phyloP scores from a whole-genome alignment of 2,329 filamentous ascomycete genomes.

The Penicillium nordicum region DNA sequence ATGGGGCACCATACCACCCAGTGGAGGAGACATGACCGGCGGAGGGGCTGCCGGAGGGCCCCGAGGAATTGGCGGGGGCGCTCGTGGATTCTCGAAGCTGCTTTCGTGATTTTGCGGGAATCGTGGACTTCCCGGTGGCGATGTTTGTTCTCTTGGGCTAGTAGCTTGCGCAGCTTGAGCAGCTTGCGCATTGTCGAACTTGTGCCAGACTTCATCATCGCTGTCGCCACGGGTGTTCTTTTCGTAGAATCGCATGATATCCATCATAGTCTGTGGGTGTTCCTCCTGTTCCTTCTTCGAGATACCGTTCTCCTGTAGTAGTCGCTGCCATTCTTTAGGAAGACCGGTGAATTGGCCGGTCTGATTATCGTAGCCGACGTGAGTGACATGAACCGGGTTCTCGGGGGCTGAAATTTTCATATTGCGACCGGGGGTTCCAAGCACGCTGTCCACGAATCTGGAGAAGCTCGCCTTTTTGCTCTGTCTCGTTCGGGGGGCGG shows the following conservation, averaged over 20 bases:
- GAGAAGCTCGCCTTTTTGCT: slow-evolving; percentile 84
- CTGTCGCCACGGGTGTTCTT: slow-evolving; percentile 78
- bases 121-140: slow-evolving; percentile 77
- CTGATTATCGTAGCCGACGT: slow-evolving; percentile 94
- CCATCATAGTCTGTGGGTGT: slow-evolving; percentile 90
- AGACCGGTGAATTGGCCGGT: slow-evolving; percentile 96
- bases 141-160: slow-evolving; percentile 45
- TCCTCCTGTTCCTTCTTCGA: slow-evolving; percentile 93
- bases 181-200: slow-evolving; percentile 76
- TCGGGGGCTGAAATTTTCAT: slow-evolving; percentile 96
- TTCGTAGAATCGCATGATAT: slow-evolving; percentile 96
- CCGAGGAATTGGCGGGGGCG: slow-evolving; percentile 80
- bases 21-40: slow-evolving; percentile 46
- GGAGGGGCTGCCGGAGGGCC: slow-evolving; percentile 48
- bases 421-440: slow-evolving; percentile 75
- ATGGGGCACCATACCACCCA: slow-evolving; percentile 66
- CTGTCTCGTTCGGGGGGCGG: slow-evolving; percentile 57
- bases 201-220: slow-evolving; percentile 89
- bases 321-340: slow-evolving; percentile 95
- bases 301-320: slow-evolving; percentile 93
- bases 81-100: slow-evolving; percentile 95
- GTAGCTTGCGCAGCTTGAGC: slow-evolving; percentile 51
- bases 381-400: slow-evolving; percentile 95
- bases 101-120: slow-evolving; percentile 87
- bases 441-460: slow-evolving; percentile 77